phyloP scores from a whole-genome alignment of 805 yeast genomes.

The Babjeviella inositovora region DNA sequence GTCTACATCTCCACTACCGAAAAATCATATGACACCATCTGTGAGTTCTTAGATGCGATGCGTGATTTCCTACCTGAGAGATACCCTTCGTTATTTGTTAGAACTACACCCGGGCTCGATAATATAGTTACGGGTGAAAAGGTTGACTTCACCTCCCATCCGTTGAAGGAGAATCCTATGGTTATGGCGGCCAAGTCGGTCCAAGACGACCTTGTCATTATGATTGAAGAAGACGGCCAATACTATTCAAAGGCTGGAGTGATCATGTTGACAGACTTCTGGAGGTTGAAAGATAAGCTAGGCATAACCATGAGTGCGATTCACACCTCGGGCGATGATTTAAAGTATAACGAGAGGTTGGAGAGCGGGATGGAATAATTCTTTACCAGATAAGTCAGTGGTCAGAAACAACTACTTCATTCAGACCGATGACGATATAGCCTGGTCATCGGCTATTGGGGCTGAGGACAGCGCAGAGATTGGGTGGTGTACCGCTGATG shows the following conservation, averaged over 20 bases:
- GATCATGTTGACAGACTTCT: slow-evolving; percentile 50
- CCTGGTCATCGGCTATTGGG: slow-evolving; percentile 54
- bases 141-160: slow-evolving; percentile 15
- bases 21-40: slow-evolving; percentile 35
- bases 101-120: slow-evolving; percentile 27
- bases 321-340: slow-evolving; percentile 56
- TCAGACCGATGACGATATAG: slow-evolving; percentile 45
- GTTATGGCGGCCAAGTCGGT: slow-evolving; percentile 36
- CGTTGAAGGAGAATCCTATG: slow-evolving; percentile 35
- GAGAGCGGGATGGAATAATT: slow-evolving; percentile 52
- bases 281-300: slow-evolving; percentile 49
- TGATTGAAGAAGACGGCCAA: slow-evolving; percentile 47
- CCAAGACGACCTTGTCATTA: slow-evolving; percentile 55
- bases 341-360: slow-evolving; percentile 42
- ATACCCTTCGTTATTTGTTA: slow-evolving; percentile 36
- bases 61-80: slow-evolving; percentile 34
- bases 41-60: slow-evolving; percentile 38
- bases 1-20: slow-evolving; percentile 32
- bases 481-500: slow-evolving; percentile 50
- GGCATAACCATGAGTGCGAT: slow-evolving; percentile 37
- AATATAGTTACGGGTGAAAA: slow-evolving; percentile 38
- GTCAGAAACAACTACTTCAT: slow-evolving; percentile 51
- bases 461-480: slow-evolving; percentile 30
- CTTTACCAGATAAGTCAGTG: slow-evolving; percentile 46
- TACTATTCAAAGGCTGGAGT: slow-evolving; percentile 45